A percentile compares a stretch with the other conserved stretches of the same genome.
These are phyloP conservation scores for Ichthyophthirius multifiliis DNA, from an alignment of 169 alveolate species.

Conservation along the genomic window DNA sequence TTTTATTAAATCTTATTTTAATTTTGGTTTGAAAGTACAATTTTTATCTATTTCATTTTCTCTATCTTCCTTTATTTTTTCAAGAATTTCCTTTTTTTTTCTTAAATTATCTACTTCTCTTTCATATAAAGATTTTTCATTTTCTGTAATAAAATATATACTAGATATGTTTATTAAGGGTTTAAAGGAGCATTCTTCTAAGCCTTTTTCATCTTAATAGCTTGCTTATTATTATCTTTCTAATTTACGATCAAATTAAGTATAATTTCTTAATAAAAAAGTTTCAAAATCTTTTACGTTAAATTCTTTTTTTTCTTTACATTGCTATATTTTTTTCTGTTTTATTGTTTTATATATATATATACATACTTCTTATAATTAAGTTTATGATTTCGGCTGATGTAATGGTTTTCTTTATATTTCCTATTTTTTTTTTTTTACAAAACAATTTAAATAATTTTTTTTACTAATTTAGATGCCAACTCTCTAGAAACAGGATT, in stretches of 20 bases:
- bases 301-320: neutral
- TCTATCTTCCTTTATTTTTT: neutral
- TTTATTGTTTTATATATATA: neutral
- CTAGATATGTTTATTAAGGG: no score
- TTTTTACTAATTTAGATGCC: neutral
- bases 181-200: neutral
- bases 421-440: constrained; percentile 6
- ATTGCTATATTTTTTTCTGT: neutral
- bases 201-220: neutral
- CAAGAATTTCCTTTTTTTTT: neutral
- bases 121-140: neutral
- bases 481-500: neutral
- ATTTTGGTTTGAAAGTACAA: neutral
- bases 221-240: neutral
- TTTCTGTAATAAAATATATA: neutral
- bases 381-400: neutral
- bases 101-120: neutral
- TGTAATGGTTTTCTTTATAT: neutral
- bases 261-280: neutral
- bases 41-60: neutral
- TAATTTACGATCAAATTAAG: neutral
- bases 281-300: neutral
- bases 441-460: neutral
- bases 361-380: neutral
- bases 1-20: neutral